Evolutionary conservation across 768 basidiomycete genomes (phyloP).

Genomic region (Kwoniella heveanensis): DNA sequence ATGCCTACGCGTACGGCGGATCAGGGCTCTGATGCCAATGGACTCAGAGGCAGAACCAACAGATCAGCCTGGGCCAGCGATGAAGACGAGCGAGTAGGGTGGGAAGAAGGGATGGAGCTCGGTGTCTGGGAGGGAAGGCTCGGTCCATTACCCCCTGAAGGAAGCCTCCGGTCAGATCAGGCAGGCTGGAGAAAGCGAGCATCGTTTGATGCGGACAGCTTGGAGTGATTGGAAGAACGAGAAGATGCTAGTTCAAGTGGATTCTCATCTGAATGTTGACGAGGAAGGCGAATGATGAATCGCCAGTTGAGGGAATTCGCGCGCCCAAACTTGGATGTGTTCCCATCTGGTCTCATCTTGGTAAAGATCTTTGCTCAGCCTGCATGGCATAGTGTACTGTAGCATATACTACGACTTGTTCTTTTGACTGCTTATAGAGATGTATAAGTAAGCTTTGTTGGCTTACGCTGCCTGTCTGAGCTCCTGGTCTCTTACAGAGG

Average conservation of each 20-base stretch:
- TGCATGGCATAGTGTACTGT: background rate
- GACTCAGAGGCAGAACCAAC: background rate
- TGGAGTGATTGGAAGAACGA: background rate
- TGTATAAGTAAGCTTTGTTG: background rate
- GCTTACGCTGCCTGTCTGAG: background rate
- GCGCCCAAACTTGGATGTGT: too few relatives aligned
- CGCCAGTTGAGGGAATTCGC: too few relatives aligned
- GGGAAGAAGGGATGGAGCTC: conserved; percentile 49
- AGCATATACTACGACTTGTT: background rate
- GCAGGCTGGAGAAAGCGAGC: background rate
- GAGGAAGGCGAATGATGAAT: too few relatives aligned
- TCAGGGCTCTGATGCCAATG: background rate
- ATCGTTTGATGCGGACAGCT: background rate
- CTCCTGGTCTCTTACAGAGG: too few relatives aligned
- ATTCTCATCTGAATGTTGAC: too few relatives aligned
- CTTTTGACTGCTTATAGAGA: background rate
- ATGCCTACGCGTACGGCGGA: conserved; percentile 35
- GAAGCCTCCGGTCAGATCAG: background rate
- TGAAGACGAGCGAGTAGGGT: conserved; percentile 36
- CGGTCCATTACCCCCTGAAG: background rate
- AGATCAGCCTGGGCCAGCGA: conserved; percentile 10
- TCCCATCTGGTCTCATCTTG: background rate
- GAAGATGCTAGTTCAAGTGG: too few relatives aligned
- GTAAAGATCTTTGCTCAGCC: background rate
- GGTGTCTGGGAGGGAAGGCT: conserved; percentile 44